These are phyloP conservation scores for Ramaria sp. DNA, from an alignment of 768 basidiomycete genomes.

Conservation along the genomic window DNA sequence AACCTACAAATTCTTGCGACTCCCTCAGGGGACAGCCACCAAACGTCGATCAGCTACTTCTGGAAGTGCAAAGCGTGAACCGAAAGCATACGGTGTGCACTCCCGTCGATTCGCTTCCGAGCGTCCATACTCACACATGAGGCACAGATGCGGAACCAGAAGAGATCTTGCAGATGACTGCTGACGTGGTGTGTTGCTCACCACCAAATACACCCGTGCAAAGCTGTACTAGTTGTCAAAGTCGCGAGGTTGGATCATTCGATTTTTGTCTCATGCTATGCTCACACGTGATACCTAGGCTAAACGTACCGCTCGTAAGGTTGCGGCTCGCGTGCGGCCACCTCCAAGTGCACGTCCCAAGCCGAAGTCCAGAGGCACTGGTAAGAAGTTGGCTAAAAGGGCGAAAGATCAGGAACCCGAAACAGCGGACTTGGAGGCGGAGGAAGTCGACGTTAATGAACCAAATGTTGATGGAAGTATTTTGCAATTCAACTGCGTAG, in stretches of 20 bases:
- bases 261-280: not conserved
- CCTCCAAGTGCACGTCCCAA: constrained; percentile 43
- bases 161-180: constrained; percentile 62
- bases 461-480: constrained; percentile 47
- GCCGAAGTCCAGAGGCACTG: constrained; percentile 55
- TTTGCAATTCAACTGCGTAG: constrained; percentile 91
- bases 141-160: constrained; percentile 50
- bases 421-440: not conserved
- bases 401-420: constrained; percentile 37
- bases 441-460: constrained; percentile 7
- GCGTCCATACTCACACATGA: not conserved
- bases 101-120: constrained; percentile 15
- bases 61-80: constrained; percentile 61
- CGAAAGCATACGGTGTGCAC: constrained; percentile 42
- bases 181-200: constrained; percentile 72
- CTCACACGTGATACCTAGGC: constrained; percentile 35
- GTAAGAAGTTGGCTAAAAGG: constrained; percentile 25
- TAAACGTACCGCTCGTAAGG: constrained; percentile 82
- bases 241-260: constrained; percentile 56
- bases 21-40: constrained; percentile 74
- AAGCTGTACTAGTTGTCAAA: constrained; percentile 81
- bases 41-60: constrained; percentile 50
- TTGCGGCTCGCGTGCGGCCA: constrained; percentile 75
- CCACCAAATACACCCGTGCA: constrained; percentile 66
- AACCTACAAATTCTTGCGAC: constrained; percentile 81